Evolutionary conservation across 306 rosid species (phyloP).

Genomic region (Neltuma alba): DNA sequence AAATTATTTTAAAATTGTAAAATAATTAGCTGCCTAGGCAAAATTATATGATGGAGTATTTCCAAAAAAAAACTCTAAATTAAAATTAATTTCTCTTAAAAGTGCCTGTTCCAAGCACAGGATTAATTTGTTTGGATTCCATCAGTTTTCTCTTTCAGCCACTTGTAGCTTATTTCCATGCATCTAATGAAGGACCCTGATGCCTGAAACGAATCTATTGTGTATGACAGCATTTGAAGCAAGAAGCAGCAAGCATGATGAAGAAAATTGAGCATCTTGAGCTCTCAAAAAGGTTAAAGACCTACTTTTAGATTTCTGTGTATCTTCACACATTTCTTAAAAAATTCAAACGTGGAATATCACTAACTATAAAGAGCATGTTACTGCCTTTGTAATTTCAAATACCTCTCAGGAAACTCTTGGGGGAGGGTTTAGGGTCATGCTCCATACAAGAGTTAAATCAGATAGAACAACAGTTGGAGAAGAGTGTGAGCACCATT

Average conservation of each 20-base stretch:
- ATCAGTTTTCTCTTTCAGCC: not conserved
- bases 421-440: constrained; percentile 58
- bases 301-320: constrained; percentile 5
- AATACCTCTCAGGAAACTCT: constrained; percentile 16
- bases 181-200: not conserved
- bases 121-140: not conserved
- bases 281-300: constrained; percentile 72
- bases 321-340: not conserved
- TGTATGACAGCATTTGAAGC: constrained; percentile 46
- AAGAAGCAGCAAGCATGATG: constrained; percentile 71
- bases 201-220: not conserved
- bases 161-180: not conserved
- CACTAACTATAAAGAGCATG: not conserved
- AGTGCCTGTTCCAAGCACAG: not conserved
- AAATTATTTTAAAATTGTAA: no score
- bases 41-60: no score
- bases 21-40: no score
- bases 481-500: constrained; percentile 65
- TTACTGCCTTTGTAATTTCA: not conserved
- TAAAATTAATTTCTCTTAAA: no score
- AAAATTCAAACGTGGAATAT: not conserved
- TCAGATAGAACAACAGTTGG: constrained; percentile 74
- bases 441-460: constrained; percentile 77
- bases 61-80: no score
- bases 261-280: constrained; percentile 82